Evolutionary conservation across 768 basidiomycete genomes (phyloP), one percentile per base, ranked within the genome.

Genomic region (Mycena haematopus): DNA sequence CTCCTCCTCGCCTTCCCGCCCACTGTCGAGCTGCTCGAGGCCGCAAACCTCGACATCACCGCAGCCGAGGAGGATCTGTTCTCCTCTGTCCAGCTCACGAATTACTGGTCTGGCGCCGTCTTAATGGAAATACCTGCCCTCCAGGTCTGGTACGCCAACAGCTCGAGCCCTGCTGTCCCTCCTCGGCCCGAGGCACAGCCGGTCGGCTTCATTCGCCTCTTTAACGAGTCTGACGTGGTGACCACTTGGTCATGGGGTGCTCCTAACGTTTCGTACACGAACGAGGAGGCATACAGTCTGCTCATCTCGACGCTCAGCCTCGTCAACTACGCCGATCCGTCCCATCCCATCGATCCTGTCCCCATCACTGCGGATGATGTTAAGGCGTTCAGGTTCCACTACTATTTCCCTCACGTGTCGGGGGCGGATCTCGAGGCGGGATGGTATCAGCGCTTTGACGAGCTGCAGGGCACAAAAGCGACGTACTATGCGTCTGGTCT

Each of bases 1-100:
- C 55, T 56, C 55, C 33, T 56, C 45, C 55, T 56, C 45, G 55
- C 55, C 55, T 56, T 56, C 55, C 55, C 55, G 33, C 55, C 55
- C 31, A 29, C 46, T 36, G 29, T 56, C 35, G 25, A 44, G 33
- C 44, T 44, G 46, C 55, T 56, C 33, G 44, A 56, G 21, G 55
- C 44, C 45, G 55, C 55, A 44, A 56, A 56, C 46, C 44, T 56
- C 55, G 55, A 56, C 55, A 31, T 56, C 55, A 56, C 55, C 45
- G 44, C 45, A 46, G 46, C 55, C 33, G 55, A 56, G 46, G 29
- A 56, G 24, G 46, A 29, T 44, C 46, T 56, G 22, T 56, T 56
- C 55, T 56, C 55, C 55, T 44, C 44, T 36, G 55, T 56, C 47
- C 44, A 44, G 44, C 46, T 56, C 55, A 56, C 46, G 25, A 54